Base-by-base conservation (phyloP, 2,329 filamentous ascomycete genomes). In the Fusarium sp. region DNA sequence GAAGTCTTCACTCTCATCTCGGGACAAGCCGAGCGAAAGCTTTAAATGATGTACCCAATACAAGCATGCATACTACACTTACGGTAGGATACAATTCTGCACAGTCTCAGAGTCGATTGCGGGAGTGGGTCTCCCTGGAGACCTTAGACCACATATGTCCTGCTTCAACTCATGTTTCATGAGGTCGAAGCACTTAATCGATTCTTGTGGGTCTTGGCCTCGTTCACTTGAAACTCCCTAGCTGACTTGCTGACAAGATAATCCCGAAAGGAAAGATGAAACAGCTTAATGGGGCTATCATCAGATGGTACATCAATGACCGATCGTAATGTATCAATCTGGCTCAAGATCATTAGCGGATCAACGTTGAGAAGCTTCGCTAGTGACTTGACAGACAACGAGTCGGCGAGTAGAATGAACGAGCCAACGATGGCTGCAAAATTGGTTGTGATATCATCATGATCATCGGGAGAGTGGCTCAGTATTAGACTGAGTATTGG, bases 251-350 rank as follows among this genome's bases (percentile, higher is more conserved):
- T 72, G 12, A 80, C 31, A 13, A 83, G 77, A 64, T 80, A 81
- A 59, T 82, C 79, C 5, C 77, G 75, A 45, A 83, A 82, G 0
- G 80, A 81, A 9, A 77, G 62, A 55, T 82, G 80, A 4, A 78
- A 71, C 1, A 77, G 42, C 7, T 70, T 48, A 1, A 74, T 55
- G 4, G 65, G 63, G 1, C 31, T 7, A 3, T 45, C 13, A 4
- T 25, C 12, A 1, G 37, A 30, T 1, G 57, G 62, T 2, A 67
- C 43, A 2, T 62, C 39, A 2, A 67, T 14, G 1, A 67, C 64
- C 0, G 58, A 63, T 4, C 61, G 45, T 0, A 65, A 8, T 13
- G 11, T 18, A n/a, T n/a, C n/a, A n/a, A n/a, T n/a, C n/a, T n/a
- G n/a, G n/a, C n/a, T n/a, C n/a, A n/a, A n/a, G n/a, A n/a, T n/a